Base-by-base conservation (phyloP, 2,329 filamentous ascomycete genomes). In the Nothophoma quercina region DNA sequence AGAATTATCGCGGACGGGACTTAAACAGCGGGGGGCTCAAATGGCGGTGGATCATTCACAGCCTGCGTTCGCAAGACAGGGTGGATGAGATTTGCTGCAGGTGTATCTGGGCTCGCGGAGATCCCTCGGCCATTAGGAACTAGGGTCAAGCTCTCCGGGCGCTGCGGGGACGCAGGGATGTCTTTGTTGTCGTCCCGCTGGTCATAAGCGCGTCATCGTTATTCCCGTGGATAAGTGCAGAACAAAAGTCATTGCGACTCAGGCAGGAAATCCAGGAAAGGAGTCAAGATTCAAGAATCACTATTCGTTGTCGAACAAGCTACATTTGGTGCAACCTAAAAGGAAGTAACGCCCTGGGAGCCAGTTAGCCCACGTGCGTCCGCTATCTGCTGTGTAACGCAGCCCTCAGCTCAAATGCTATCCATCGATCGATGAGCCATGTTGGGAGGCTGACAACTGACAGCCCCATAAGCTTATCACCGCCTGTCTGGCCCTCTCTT, bases 31-130 rank as follows among this genome's bases (percentile, higher is more conserved):
- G n/a, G n/a, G n/a, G n/a, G n/a, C n/a, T n/a, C n/a, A 41, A 41
- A 32, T 13, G 25, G 42, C 21, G 30, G 28, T 47, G 36, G 41
- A 16, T n/a, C 18, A 23, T 21, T 13, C 28, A 18, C 12, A 32
- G 16, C 23, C 32, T 40, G 29, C 19, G 26, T 23, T 21, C 35
- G 10, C 16, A 21, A 33, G 12, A 28, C 22, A 22, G 26, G 39
- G 18, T 30, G 30, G 8, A 29, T 48, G 33, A 12, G 22, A 23
- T 23, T 28, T 25, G 15, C 19, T 32, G 42, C 42, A 43, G 7
- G 43, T 39, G 35, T 39, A n/a, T n/a, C n/a, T n/a, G n/a, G n/a
- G n/a, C n/a, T 23, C 50, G 38, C 48, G 38, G 50, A 43, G 43
- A 33, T 53, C 32, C n/a, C 10, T 41, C 49, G 42, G 41, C 10